Base-by-base conservation (phyloP, 2,329 filamentous ascomycete genomes). In the Trichoderma hamatum region DNA sequence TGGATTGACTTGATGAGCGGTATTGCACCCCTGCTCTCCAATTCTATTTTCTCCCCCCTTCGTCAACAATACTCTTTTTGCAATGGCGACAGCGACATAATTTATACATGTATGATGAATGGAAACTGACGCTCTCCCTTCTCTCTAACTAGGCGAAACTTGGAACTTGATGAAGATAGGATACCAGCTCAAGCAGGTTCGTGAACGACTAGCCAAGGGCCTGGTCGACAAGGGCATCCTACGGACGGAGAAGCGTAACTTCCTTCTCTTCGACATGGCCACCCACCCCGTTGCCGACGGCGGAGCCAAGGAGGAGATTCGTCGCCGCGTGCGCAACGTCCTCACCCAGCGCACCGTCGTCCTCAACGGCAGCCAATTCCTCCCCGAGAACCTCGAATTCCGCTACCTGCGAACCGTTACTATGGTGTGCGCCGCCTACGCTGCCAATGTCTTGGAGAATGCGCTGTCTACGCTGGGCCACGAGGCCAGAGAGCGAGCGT, bases 161-260 rank as follows among this genome's bases (percentile, higher is more conserved):
- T 99, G 96, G 96, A 99, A 99, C 80, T 84, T 99, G 73, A 98
- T 99, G 96, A 99, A 99, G 86, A 99, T 99, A 76, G 96, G 96
- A 79, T 99, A 99, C 82, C 96, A 99, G 84, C 88, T 99, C 75
- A 99, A 99, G 84, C 96, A 99, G 86, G 96, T 99, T 70, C 94
- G 96, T 78, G 96, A 99, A 84, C 92, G 96, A 69, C 88, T 99
- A 69, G 95, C 94, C 77, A 99, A 99, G 83, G 96, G 96, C 39
- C 89, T 99, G 56, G 96, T 99, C 72, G 96, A 99, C 84, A 99
- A 99, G 84, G 96, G 96, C 77, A 97, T 99, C 79, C 88, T 99
- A 69, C 93, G 96, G 75, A 99, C 96, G 71, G 96, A 99, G 82
- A 99, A 99, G 86, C 93, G 94, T 82, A 99, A 99, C 85, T 99